phyloP scores from a whole-genome alignment of 371 early-diverging fungal species.

The Syncephalastrum racemosum region DNA sequence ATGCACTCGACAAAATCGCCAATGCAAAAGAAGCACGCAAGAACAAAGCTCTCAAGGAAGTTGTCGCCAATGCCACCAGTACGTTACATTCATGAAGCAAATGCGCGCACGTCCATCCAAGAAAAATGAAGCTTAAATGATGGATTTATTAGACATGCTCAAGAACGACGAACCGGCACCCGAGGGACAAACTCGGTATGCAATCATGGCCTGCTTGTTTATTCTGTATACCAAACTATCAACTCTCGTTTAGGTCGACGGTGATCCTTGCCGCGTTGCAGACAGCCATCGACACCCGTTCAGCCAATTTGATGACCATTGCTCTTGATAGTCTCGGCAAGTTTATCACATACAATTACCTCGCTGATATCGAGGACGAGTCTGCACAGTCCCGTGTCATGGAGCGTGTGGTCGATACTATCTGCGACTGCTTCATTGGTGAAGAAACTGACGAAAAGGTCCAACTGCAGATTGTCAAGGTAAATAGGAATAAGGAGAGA shows the following conservation, averaged over 20 bases:
- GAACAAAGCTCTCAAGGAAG: slow-evolving; percentile 55
- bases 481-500: slow-evolving; percentile 11
- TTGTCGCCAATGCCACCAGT: slow-evolving; percentile 43
- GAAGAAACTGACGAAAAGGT: slow-evolving; percentile 77
- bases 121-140: too few relatives aligned
- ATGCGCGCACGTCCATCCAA: not conserved
- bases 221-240: not conserved
- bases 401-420: slow-evolving; percentile 58
- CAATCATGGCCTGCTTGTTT: slow-evolving; percentile 12
- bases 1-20: slow-evolving; percentile 65
- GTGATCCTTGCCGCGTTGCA: slow-evolving; percentile 61
- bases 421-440: slow-evolving; percentile 63
- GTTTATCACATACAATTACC: slow-evolving; percentile 72
- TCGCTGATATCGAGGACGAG: slow-evolving; percentile 53
- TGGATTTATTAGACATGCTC: slow-evolving; percentile 23
- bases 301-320: slow-evolving; percentile 53
- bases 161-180: slow-evolving; percentile 43
- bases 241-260: slow-evolving; percentile 34
- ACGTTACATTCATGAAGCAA: slow-evolving; percentile 13
- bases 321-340: slow-evolving; percentile 74
- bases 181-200: slow-evolving; percentile 43
- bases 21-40: slow-evolving; percentile 50
- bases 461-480: slow-evolving; percentile 76
- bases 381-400: slow-evolving; percentile 44
- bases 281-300: slow-evolving; percentile 57